Conservation (phyloP, 331 rosid genomes). For the Telfairia occidentalis region DNA sequence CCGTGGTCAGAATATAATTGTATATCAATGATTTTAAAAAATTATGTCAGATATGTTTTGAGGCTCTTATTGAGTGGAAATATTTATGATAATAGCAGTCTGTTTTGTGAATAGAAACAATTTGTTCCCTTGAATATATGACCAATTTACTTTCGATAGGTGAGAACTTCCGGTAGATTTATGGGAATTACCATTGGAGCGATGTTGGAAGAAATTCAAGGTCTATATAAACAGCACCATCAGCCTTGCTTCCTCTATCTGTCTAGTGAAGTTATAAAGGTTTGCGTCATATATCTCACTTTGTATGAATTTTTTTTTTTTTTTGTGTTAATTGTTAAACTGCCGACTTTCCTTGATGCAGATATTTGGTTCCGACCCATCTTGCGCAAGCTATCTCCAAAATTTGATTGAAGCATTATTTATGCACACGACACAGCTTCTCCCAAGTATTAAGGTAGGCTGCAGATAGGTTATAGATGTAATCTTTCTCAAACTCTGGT, state of each 20-base stretch:
- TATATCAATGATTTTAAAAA: background rate
- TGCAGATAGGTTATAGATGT: background rate
- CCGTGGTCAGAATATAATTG: background rate
- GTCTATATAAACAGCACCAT: slow-evolving; percentile 76
- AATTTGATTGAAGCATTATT: slow-evolving; percentile 85
- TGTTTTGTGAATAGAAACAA: background rate
- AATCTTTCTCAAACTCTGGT: slow-evolving; percentile 13
- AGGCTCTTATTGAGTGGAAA: background rate
- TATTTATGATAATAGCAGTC: background rate
- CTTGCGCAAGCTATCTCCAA: slow-evolving; percentile 84
- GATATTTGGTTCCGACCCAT: slow-evolving; percentile 97
- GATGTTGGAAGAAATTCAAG: slow-evolving; percentile 96
- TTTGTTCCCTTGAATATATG: background rate
- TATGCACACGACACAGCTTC: slow-evolving; percentile 68
- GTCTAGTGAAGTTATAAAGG: slow-evolving; percentile 98
- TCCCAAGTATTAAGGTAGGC: slow-evolving; percentile 76
- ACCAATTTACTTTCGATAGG: slow-evolving; percentile 42
- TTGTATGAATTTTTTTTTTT: slow-evolving; percentile 10
- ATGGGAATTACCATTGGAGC: slow-evolving; percentile 96
- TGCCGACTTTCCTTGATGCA: slow-evolving; percentile 35
- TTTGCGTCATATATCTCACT: slow-evolving; percentile 6
- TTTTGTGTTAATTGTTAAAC: slow-evolving; percentile 11
- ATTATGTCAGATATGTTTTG: background rate
- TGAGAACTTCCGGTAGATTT: slow-evolving; percentile 92
- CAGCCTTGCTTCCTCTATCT: slow-evolving; percentile 99